Base-by-base conservation (phyloP, 257 asterid species). In the Leonotis leonurus region DNA sequence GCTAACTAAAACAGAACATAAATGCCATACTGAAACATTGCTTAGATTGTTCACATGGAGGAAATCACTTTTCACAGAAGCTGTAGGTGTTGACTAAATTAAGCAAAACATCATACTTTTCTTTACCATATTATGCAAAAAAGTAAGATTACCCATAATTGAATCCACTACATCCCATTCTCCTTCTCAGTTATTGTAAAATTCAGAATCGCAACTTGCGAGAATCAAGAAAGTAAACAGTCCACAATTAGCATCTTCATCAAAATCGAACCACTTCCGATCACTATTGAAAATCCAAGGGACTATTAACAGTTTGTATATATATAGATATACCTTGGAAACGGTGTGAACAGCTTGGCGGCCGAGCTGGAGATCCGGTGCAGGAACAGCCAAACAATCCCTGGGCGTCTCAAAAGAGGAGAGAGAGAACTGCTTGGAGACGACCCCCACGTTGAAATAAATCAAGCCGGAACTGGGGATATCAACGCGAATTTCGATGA, bases 331-430 rank as follows among this genome's bases (percentile, higher is more conserved):
- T 56, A 76, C 81, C 78, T 73, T 60, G 13, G 81, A 52, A 17
- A 68, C 20, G 14, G 67, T 46, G 30, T 70, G 43, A 50, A 54
- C 63, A 1, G 63, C 37, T 9, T 49, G 53, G 30, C 46, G 50
- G 1, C 57, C 66, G 11, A 33, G 44, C 49, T 10, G 69, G 52
- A 57, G 75, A 76, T 68, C 73, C 21, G 75, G 75, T 1, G 0
- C 20, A 2, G 70, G 32, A 13, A 20, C 77, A 18, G 70, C 77
- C 72, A 69, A 67, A 58, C 86, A 83, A 21, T 83, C 84, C 69
- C 80, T 74, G 0, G 86, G 86, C 2, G 75, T 72, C 35, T 83
- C 89, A 27, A 80, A 80, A 8, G 77, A 74, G 3, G 89, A 77
- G 43, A 83, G 65, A 0, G 89, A 80, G 8, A 70, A 78, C 70